Conservation (phyloP, 2,329 filamentous ascomycete genomes). For the Sarocladium kiliense region DNA sequence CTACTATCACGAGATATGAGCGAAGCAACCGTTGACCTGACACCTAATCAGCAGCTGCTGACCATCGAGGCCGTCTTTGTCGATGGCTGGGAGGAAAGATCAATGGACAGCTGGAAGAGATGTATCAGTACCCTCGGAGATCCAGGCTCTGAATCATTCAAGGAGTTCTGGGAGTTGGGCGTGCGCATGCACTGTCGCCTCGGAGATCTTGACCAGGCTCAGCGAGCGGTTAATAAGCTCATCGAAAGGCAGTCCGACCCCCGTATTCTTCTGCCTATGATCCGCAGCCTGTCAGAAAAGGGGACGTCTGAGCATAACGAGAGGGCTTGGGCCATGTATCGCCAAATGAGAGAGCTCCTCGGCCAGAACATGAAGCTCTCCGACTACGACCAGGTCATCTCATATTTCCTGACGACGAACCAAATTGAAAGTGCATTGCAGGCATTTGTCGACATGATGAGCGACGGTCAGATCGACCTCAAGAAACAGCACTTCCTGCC, state of each 20-base stretch:
- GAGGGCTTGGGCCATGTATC: slow-evolving; percentile 64
- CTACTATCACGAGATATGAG: slow-evolving; percentile 62
- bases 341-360: slow-evolving; percentile 56
- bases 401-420: slow-evolving; percentile 63
- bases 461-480: slow-evolving; percentile 48
- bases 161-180: slow-evolving; percentile 59
- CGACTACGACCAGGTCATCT: slow-evolving; percentile 72
- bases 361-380: slow-evolving; percentile 58
- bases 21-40: slow-evolving; percentile 49
- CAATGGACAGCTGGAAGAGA: slow-evolving; percentile 59
- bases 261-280: slow-evolving; percentile 61
- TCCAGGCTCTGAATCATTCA: slow-evolving; percentile 37
- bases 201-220: slow-evolving; percentile 55
- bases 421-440: slow-evolving; percentile 63
- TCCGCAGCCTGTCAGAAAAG: slow-evolving; percentile 57
- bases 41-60: slow-evolving; percentile 54
- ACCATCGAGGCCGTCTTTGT: slow-evolving; percentile 66
- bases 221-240: slow-evolving; percentile 49
- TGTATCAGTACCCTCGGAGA: slow-evolving; percentile 48
- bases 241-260: slow-evolving; percentile 44
- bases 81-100: slow-evolving; percentile 53
- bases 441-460: slow-evolving; percentile 88
- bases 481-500: slow-evolving; percentile 40
- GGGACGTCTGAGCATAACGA: slow-evolving; percentile 39
- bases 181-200: slow-evolving; percentile 56